phyloP scores from a whole-genome alignment of 768 basidiomycete genomes.

The Naganishia antarctica region DNA sequence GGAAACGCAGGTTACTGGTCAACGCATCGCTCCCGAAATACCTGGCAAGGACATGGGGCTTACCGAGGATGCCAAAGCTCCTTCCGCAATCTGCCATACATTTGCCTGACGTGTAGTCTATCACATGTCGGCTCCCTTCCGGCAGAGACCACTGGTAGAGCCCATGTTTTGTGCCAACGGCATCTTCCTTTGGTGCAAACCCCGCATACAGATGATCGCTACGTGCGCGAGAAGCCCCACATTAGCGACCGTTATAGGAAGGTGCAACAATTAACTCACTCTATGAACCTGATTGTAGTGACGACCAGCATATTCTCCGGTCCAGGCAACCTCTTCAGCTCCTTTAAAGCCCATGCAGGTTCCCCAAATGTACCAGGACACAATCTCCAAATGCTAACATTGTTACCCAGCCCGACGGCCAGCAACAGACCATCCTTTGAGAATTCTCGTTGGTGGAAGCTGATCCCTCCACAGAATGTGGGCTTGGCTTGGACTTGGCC shows the following conservation, averaged over 20 bases:
- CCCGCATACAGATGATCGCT: constrained; percentile 46
- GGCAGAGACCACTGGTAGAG: constrained; percentile 48
- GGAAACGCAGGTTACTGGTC: background rate
- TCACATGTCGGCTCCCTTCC: constrained; percentile 46
- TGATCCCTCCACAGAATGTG: constrained; percentile 62
- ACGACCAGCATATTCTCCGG: constrained; percentile 56
- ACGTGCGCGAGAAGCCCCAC: background rate
- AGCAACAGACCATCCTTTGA: constrained; percentile 72
- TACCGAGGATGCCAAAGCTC: constrained; percentile 45
- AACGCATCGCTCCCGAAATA: background rate
- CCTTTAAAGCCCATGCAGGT: constrained; percentile 67
- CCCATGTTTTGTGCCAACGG: constrained; percentile 28
- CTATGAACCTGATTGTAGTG: constrained; percentile 74
- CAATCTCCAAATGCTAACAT: constrained; percentile 77
- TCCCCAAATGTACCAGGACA: constrained; percentile 59
- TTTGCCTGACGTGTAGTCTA: constrained; percentile 34
- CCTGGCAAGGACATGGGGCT: constrained; percentile 16
- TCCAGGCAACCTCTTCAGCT: constrained; percentile 60
- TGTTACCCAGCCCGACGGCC: constrained; percentile 69
- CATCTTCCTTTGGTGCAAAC: constrained; percentile 33
- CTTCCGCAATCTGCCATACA: constrained; percentile 48
- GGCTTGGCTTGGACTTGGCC: constrained; percentile 54
- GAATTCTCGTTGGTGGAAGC: constrained; percentile 86
- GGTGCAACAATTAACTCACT: too few relatives aligned
- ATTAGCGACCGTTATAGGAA: too few relatives aligned